Evolutionary conservation across 2,329 filamentous ascomycete species (phyloP), one percentile per base, ranked within the genome.

Genomic region (Aspergillus hiratsukae): DNA sequence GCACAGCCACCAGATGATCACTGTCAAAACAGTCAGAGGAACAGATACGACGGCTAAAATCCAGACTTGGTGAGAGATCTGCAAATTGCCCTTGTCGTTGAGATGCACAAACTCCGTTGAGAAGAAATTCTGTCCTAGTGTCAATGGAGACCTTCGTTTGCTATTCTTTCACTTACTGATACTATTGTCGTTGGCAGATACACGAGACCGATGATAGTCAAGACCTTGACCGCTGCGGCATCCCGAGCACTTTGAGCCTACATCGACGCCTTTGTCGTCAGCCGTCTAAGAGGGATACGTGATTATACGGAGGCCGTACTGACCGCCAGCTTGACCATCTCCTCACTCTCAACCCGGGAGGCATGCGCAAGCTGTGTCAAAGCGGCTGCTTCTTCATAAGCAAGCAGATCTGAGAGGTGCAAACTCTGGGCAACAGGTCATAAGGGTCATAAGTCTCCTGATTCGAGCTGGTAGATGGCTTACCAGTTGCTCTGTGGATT

Each of bases 131-230:
- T 59, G 45, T 14, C 41, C 25, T 14, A 14, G 21, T 23, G 19
- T 21, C 23, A 37, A 17, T 29, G 6, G 4, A 49, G 40, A 9
- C 9, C 19, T 25, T 10, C 14, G 21, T 49, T 4, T 31, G 17
- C 29, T 17, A 3, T 17, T 19, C 31, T n/a, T 6, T 21, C 10
- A 48, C 57, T 10, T 55, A 61, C 59, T 23, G 58, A 55, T 27
- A 61, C 59, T 46, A 61, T 53, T 8, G 57, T 59, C 9, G 43
- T 49, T 1, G 59, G 59, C 21, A 61, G 41, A 50, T 51, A 61
- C 19, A 59, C 37, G 21, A 59, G 29, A 10, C 54, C 52, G 51
- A 61, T 48, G 28, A 61, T 53, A 23, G 57, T 57, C 27, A 61
- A 21, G 48, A 55, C 50, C 21, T 61, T 57, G n/a, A 61, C 53